These are phyloP conservation scores for Pleurotus cornucopiae DNA, from an alignment of 768 basidiomycete species.

Conservation along the genomic window DNA sequence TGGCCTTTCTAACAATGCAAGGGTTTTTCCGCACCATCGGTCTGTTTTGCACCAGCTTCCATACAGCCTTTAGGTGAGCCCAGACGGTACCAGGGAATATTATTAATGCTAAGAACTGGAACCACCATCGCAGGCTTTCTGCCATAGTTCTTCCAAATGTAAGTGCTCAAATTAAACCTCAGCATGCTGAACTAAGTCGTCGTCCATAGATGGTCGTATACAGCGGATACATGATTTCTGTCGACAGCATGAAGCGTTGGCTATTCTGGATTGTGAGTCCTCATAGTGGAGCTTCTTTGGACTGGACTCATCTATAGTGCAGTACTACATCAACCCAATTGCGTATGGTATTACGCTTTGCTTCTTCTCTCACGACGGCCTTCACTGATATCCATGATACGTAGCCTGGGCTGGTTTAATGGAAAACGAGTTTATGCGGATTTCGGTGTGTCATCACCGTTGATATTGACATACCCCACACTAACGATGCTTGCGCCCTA, in stretches of 20 bases:
- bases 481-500: constrained; percentile 17
- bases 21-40: constrained; percentile 82
- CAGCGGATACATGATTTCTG: constrained; percentile 66
- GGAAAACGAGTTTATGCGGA: constrained; percentile 83
- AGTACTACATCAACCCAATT: constrained; percentile 80
- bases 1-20: constrained; percentile 70
- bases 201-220: constrained; percentile 32
- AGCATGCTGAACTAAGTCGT: no score
- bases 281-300: no score
- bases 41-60: constrained; percentile 42
- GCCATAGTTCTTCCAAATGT: constrained; percentile 72
- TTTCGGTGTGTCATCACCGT: constrained; percentile 38
- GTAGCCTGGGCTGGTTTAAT: constrained; percentile 70
- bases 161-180: constrained; percentile 11
- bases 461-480: neutral
- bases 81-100: neutral
- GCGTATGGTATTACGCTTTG: constrained; percentile 47
- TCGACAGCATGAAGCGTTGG: constrained; percentile 67
- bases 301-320: neutral
- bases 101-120: constrained; percentile 13
- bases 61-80: constrained; percentile 35
- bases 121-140: constrained; percentile 27
- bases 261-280: constrained; percentile 76
- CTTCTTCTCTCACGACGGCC: neutral
- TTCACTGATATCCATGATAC: neutral